A percentile compares a stretch with the other conserved stretches of the same genome.
phyloP scores from a whole-genome alignment of 2,329 filamentous ascomycete species.

The Penicillium sp. region DNA sequence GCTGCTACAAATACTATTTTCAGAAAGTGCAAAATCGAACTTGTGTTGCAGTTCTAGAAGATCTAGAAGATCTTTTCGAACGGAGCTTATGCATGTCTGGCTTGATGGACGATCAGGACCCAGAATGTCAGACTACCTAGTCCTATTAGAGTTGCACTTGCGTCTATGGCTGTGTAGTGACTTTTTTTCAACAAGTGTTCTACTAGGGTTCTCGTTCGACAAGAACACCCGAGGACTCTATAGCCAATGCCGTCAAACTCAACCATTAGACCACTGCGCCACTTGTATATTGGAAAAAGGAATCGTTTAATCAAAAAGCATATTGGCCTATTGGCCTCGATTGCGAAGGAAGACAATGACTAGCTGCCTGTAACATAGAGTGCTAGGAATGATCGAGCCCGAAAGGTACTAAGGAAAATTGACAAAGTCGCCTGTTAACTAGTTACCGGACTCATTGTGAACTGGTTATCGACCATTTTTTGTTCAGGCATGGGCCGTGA shows the following conservation, averaged over 20 bases:
- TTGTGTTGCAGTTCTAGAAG: neutral
- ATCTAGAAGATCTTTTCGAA: neutral
- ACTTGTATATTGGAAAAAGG: no score
- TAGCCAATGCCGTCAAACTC: no score
- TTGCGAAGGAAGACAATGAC: slow-evolving; percentile 16
- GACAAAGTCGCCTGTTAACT: slow-evolving; percentile 14
- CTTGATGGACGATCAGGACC: neutral
- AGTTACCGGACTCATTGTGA: neutral
- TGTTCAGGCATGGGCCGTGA: neutral
- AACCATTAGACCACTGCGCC: no score
- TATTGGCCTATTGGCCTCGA: slow-evolving; percentile 15
- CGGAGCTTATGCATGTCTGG: neutral
- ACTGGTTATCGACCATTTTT: slow-evolving; percentile 3
- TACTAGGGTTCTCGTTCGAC: no score
- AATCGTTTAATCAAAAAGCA: no score
- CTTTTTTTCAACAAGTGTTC: neutral
- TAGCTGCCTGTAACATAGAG: slow-evolving; percentile 16
- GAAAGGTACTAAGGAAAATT: slow-evolving; percentile 11
- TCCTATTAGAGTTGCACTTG: neutral
- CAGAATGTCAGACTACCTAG: neutral
- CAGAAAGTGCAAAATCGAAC: neutral
- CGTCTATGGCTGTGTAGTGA: neutral
- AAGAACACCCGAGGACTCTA: no score
- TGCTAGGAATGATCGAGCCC: slow-evolving; percentile 20
- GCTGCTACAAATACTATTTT: neutral